phyloP scores from a whole-genome alignment of 192 early-diverging fungal species.

The Mycoemilia scoparia region DNA sequence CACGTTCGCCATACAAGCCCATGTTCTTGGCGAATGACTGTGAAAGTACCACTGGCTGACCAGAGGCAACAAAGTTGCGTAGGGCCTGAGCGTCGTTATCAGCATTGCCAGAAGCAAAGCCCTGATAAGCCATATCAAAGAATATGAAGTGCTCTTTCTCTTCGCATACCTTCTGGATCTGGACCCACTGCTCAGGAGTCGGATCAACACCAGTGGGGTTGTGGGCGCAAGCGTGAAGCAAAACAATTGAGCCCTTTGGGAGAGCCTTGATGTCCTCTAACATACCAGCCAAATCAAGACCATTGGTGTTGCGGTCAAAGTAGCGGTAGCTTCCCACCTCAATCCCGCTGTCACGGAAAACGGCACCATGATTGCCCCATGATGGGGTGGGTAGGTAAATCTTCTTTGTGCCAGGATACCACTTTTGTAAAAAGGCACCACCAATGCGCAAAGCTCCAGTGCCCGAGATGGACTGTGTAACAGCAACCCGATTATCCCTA shows the following conservation, averaged over 20 bases:
- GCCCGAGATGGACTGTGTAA: conserved; percentile 91
- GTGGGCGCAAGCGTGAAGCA: conserved; percentile 97
- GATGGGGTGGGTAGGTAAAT: conserved; percentile 85
- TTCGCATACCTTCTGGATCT: conserved; percentile 66
- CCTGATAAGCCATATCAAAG: conserved; percentile 99
- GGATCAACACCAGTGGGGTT: conserved; percentile 99
- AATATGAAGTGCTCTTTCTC: conserved; percentile 70
- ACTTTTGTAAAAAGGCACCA: conserved; percentile 65
- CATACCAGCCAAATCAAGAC: conserved; percentile 84
- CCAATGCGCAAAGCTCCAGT: conserved; percentile 93
- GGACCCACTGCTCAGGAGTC: conserved; percentile 73
- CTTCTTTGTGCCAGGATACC: conserved; percentile 64
- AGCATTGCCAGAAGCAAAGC: conserved; percentile 88
- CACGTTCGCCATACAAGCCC: conserved; percentile 97
- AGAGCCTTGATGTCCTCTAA: conserved; percentile 74
- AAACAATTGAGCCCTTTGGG: conserved; percentile 70
- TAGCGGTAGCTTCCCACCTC: conserved; percentile 80
- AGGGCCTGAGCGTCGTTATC: conserved; percentile 82
- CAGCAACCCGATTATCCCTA: conserved; percentile 49
- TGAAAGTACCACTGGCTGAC: conserved; percentile 57
- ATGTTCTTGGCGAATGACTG: conserved; percentile 99
- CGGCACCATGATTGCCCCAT: conserved; percentile 95
- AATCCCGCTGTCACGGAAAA: conserved; percentile 80
- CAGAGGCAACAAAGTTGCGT: conserved; percentile 74
- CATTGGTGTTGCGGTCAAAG: conserved; percentile 84